Evolutionary conservation across 2,329 filamentous ascomycete species (phyloP).

Genomic region (Thelonectria blattea): DNA sequence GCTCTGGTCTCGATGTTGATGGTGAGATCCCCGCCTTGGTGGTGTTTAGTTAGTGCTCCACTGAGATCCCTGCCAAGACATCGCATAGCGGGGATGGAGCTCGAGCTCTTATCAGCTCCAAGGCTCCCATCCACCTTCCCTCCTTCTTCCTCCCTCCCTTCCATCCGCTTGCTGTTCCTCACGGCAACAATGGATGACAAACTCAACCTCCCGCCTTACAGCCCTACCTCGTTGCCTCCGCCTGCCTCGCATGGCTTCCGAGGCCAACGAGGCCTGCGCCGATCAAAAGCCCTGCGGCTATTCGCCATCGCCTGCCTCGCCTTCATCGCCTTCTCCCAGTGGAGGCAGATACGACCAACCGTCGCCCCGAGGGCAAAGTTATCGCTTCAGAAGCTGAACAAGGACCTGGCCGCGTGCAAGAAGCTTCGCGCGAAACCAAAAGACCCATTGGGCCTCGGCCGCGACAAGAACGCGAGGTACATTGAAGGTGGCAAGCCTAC

Average conservation of each 20-base stretch:
- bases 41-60: not conserved
- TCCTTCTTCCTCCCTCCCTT: not conserved
- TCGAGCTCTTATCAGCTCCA: slow-evolving; percentile 27
- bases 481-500: slow-evolving; percentile 64
- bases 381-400: slow-evolving; percentile 58
- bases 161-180: not conserved
- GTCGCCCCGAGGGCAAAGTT: slow-evolving; percentile 46
- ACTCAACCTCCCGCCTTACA: slow-evolving; percentile 53
- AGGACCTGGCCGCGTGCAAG: slow-evolving; percentile 62
- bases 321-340: slow-evolving; percentile 58
- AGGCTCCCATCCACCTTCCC: slow-evolving; percentile 1
- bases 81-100: slow-evolving; percentile 28
- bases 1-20: not conserved
- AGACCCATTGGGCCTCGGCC: slow-evolving; percentile 61
- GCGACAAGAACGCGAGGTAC: slow-evolving; percentile 66
- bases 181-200: slow-evolving; percentile 47
- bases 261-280: slow-evolving; percentile 44
- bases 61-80: slow-evolving; percentile 13
- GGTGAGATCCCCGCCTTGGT: not conserved
- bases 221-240: slow-evolving; percentile 40
- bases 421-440: slow-evolving; percentile 60
- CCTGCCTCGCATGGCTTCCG: slow-evolving; percentile 28
- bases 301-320: slow-evolving; percentile 54
- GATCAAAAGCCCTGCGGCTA: slow-evolving; percentile 52
- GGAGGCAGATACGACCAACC: slow-evolving; percentile 48